Percentiles rank a stretch among this genome's conserved stretches.
Conservation (phyloP, 169 alveolate species). For the Amoebophrya sp. region DNA sequence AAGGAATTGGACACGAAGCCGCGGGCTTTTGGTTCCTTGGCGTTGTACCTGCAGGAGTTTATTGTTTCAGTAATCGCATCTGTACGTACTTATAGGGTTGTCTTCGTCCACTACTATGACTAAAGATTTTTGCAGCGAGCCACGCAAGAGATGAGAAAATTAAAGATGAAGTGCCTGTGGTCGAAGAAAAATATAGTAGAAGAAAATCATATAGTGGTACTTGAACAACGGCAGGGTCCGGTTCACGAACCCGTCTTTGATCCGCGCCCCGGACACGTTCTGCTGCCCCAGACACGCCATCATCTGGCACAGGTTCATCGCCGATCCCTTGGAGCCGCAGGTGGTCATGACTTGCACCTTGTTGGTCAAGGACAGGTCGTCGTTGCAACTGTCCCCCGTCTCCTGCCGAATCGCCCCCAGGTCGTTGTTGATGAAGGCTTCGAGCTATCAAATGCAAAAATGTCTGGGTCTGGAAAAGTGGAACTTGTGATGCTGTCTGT, state of each 20-base stretch:
- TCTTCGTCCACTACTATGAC: too few relatives aligned
- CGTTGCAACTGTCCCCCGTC: slow-evolving; percentile 84
- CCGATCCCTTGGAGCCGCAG: slow-evolving; percentile 98
- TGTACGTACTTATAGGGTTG: too few relatives aligned
- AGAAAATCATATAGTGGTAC: slow-evolving; percentile 30
- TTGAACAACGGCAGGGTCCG: slow-evolving; percentile 97
- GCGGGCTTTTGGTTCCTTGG: slow-evolving; percentile 87
- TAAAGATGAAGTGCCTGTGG: too few relatives aligned
- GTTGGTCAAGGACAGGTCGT: slow-evolving; percentile 77
- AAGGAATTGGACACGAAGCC: slow-evolving; percentile 96
- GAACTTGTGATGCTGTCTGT: too few relatives aligned
- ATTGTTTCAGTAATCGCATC: too few relatives aligned
- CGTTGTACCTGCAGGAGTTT: slow-evolving; percentile 50
- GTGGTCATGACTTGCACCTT: slow-evolving; percentile 92
- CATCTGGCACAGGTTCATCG: slow-evolving; percentile 95
- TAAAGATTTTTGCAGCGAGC: too few relatives aligned
- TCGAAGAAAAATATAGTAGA: too few relatives aligned
- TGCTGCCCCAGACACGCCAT: slow-evolving; percentile 99
- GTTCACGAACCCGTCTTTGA: slow-evolving; percentile 91
- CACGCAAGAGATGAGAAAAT: too few relatives aligned
- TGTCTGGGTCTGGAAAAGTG: too few relatives aligned
- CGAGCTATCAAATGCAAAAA: too few relatives aligned
- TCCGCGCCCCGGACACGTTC: slow-evolving; percentile 66
- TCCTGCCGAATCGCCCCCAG: slow-evolving; percentile 84
- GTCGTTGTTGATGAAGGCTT: slow-evolving; percentile 74